Conservation (phyloP, 2,329 filamentous ascomycete species). For the Trichoderma sp. region DNA sequence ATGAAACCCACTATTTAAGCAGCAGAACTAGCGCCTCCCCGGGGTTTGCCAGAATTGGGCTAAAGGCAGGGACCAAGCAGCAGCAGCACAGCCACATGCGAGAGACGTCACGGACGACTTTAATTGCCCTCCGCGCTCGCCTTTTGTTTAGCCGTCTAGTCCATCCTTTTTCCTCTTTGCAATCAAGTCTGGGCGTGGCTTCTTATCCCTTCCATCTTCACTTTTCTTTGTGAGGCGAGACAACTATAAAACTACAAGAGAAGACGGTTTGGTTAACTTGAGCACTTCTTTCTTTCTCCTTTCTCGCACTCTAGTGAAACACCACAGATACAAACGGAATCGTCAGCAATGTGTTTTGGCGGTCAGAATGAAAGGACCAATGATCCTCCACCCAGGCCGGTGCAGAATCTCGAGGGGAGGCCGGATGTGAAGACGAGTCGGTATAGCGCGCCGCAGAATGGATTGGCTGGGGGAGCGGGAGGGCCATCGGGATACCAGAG, state of each 20-base stretch:
- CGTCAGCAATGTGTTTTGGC: slow-evolving; percentile 49
- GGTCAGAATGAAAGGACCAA: slow-evolving; percentile 41
- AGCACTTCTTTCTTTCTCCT: not conserved
- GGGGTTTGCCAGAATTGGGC: not conserved
- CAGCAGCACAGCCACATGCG: slow-evolving; percentile 13
- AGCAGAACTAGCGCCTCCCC: not conserved
- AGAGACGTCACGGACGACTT: not conserved
- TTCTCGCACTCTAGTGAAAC: not conserved
- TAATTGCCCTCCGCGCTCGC: not conserved
- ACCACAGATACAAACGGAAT: not conserved
- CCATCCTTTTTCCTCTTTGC: not conserved
- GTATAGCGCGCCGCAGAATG: slow-evolving; percentile 13
- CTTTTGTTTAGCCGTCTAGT: not conserved
- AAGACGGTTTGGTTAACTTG: not conserved
- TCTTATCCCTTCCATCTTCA: not conserved
- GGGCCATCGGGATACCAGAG: slow-evolving; percentile 9
- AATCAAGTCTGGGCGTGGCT: not conserved
- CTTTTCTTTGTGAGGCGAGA: not conserved
- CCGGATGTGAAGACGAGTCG: slow-evolving; percentile 28
- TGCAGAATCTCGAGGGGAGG: slow-evolving; percentile 32
- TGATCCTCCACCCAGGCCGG: slow-evolving; percentile 42
- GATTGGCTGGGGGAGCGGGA: slow-evolving; percentile 12
- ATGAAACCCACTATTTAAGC: not conserved
- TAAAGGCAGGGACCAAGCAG: not conserved
- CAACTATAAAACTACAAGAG: not conserved